These are phyloP conservation scores for Phyllachora maydis DNA, from an alignment of 2,329 filamentous ascomycete species.

Conservation along the genomic window DNA sequence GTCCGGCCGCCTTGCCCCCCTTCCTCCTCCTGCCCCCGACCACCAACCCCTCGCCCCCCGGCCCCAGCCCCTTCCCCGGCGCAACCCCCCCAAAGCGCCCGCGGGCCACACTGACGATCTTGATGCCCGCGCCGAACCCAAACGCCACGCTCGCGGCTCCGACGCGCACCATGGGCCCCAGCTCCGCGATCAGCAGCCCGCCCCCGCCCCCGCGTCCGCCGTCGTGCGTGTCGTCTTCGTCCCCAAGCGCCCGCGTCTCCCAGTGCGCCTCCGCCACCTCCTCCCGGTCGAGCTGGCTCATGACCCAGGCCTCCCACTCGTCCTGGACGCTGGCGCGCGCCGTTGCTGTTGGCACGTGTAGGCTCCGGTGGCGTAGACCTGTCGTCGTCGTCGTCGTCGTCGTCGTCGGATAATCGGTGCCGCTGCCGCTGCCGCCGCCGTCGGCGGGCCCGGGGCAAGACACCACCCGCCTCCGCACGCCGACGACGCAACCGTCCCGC, in stretches of 20 bases:
- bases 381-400: conserved; percentile 2
- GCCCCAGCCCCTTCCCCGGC: too few relatives aligned
- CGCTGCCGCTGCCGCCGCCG: conserved; percentile 5
- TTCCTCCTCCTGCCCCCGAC: too few relatives aligned
- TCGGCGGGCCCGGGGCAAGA: too few relatives aligned
- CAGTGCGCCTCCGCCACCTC: conserved; percentile 17
- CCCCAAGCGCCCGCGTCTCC: conserved; percentile 22
- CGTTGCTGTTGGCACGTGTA: conserved; percentile 8
- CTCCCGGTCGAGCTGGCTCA: conserved; percentile 22
- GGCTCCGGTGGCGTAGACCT: conserved; percentile 4
- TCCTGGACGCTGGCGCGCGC: too few relatives aligned
- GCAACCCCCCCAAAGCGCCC: conserved; percentile 50
- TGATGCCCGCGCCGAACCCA: conserved; percentile 52
- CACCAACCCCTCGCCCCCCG: too few relatives aligned
- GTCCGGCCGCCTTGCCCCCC: too few relatives aligned
- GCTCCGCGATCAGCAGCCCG: conserved; percentile 43
- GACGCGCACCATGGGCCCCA: conserved; percentile 43
- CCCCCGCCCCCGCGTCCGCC: too few relatives aligned
- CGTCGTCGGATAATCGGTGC: conserved; percentile 5
- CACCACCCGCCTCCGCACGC: conserved; percentile 38
- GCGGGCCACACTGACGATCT: conserved; percentile 45
- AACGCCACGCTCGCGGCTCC: conserved; percentile 47
- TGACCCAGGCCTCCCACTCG: conserved; percentile 37
- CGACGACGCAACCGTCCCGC: conserved; percentile 37
- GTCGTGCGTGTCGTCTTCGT: conserved; percentile 1